Evolutionary conservation across 1,139 yeast genomes (phyloP).

Genomic region (Magnusiomyces fungicola): DNA sequence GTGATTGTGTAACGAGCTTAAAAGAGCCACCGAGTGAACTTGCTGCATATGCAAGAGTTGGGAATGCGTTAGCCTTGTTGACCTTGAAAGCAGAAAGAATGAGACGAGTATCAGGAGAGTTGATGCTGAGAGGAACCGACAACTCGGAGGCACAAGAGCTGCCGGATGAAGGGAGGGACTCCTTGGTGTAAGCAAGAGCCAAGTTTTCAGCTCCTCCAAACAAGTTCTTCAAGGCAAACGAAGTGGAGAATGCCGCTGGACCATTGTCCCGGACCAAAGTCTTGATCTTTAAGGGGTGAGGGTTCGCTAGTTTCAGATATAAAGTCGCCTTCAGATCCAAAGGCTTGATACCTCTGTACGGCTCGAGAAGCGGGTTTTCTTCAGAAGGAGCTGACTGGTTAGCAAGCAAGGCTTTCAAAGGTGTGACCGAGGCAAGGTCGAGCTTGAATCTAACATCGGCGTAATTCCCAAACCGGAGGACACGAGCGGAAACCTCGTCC

Average conservation of each 20-base stretch:
- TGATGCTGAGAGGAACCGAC: slow-evolving; percentile 43
- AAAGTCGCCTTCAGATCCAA: slow-evolving; percentile 22
- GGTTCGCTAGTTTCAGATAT: slow-evolving; percentile 26
- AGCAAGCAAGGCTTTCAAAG: slow-evolving; percentile 18
- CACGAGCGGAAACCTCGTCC: slow-evolving; percentile 27
- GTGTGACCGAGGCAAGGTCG: slow-evolving; percentile 24
- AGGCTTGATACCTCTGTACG: slow-evolving; percentile 12
- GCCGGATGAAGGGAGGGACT: slow-evolving; percentile 57
- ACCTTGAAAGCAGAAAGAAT: slow-evolving; percentile 6
- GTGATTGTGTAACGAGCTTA: slow-evolving; percentile 7
- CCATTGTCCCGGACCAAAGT: slow-evolving; percentile 92
- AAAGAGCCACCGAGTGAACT: slow-evolving; percentile 5
- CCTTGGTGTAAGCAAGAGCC: slow-evolving; percentile 68
- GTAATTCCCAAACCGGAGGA: slow-evolving; percentile 37
- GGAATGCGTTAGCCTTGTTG: slow-evolving; percentile 4
- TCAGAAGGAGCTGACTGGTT: slow-evolving; percentile 9
- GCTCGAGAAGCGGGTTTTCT: slow-evolving; percentile 15
- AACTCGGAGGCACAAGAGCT: slow-evolving; percentile 40
- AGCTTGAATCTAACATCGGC: slow-evolving; percentile 40
- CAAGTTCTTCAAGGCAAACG: slow-evolving; percentile 55
- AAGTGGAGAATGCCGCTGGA: slow-evolving; percentile 43
- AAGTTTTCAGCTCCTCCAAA: slow-evolving; percentile 86
- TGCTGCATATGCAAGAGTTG: slow-evolving; percentile 4
- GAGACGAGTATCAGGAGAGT: slow-evolving; percentile 11
- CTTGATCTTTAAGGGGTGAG: slow-evolving; percentile 77